Conservation (phyloP, 179 eudicot species). For the Beta corolliflora region DNA sequence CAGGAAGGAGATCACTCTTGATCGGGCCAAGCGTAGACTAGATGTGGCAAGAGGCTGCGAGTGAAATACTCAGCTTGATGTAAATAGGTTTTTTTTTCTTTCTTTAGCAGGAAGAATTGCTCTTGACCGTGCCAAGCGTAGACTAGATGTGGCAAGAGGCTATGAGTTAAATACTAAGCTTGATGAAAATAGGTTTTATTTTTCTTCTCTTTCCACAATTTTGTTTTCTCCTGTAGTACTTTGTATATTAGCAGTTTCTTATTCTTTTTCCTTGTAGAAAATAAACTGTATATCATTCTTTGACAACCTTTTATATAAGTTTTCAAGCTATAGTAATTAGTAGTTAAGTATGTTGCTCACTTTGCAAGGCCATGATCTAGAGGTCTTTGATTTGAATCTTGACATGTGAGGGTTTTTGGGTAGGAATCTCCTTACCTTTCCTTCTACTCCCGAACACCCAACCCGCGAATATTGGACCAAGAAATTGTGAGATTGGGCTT, state of each 20-base stretch:
- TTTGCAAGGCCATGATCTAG: no score
- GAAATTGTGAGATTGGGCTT: no score
- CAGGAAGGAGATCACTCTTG: slow-evolving; percentile 49
- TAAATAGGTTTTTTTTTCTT: neutral
- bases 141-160: slow-evolving; percentile 34
- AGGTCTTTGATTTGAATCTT: no score
- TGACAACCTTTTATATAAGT: neutral
- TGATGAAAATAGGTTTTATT: neutral
- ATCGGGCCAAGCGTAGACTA: slow-evolving; percentile 50
- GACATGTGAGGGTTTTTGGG: no score
- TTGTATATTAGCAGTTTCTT: slow-evolving; percentile 1
- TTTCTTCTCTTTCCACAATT: neutral
- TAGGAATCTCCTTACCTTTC: no score
- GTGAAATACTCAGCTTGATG: slow-evolving; percentile 10
- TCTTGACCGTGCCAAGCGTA: slow-evolving; percentile 52
- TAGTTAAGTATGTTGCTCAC: no score
- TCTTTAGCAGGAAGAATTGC: slow-evolving; percentile 39
- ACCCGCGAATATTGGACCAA: no score
- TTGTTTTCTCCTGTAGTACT: neutral
- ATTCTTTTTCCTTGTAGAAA: neutral
- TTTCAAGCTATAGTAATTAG: neutral
- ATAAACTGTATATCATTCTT: neutral
- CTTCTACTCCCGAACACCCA: no score
- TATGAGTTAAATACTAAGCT: slow-evolving; percentile 8
- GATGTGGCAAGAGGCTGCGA: slow-evolving; percentile 27